Evolutionary conservation across 2,329 filamentous ascomycete species (phyloP).

Genomic region (Aspergillus unguis): DNA sequence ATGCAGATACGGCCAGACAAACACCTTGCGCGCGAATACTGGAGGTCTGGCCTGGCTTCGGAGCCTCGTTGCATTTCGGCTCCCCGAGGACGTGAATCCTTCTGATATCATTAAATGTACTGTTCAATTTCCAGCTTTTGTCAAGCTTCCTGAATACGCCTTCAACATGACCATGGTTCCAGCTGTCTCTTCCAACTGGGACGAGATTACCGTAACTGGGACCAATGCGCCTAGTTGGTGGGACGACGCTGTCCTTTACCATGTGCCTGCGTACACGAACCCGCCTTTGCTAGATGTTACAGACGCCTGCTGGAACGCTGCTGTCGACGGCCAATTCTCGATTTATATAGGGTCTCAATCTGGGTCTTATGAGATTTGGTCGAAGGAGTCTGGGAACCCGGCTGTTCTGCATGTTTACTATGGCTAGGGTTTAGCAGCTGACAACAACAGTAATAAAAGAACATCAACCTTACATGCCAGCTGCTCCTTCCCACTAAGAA

Average conservation of each 20-base stretch:
- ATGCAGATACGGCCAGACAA: constrained; percentile 10
- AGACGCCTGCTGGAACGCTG: constrained; percentile 4
- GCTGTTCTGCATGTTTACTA: constrained; percentile 13
- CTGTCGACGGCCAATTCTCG: constrained; percentile 10
- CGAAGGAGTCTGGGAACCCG: constrained; percentile 12
- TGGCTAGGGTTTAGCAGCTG: not conserved
- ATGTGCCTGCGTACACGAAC: constrained; percentile 7
- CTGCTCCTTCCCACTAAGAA: too few species aligned
- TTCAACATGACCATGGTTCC: constrained; percentile 12
- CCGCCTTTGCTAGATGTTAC: constrained; percentile 11
- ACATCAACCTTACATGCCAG: too few species aligned
- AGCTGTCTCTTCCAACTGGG: constrained; percentile 12
- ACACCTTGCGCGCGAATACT: constrained; percentile 11
- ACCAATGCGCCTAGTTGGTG: constrained; percentile 9
- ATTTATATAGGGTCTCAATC: constrained; percentile 11
- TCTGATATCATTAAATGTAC: constrained; percentile 8
- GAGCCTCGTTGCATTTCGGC: constrained; percentile 12
- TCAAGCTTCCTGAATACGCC: not conserved
- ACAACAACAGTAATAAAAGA: too few species aligned
- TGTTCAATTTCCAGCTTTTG: constrained; percentile 17
- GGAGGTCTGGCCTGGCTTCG: constrained; percentile 10
- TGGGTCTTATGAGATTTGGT: constrained; percentile 15
- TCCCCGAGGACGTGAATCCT: constrained; percentile 3
- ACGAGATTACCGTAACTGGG: constrained; percentile 12
- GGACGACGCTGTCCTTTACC: not conserved